phyloP scores from a whole-genome alignment of 2,329 filamentous ascomycete species.

The Calonectria honghensis region DNA sequence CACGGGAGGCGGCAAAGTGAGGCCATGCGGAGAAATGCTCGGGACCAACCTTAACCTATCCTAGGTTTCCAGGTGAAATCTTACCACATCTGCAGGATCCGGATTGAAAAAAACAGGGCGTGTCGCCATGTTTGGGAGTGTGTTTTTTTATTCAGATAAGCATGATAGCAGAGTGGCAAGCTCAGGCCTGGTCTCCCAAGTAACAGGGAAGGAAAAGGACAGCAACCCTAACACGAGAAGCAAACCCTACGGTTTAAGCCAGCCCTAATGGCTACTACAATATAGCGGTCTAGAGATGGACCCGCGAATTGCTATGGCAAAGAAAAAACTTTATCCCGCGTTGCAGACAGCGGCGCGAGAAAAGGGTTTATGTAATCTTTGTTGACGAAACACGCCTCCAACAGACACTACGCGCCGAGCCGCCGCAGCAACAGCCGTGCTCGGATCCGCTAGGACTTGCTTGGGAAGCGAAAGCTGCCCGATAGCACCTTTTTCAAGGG shows the following conservation, averaged over 20 bases:
- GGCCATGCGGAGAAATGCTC: background rate
- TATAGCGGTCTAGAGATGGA: too few relatives aligned
- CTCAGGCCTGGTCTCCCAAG: background rate
- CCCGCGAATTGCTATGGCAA: background rate
- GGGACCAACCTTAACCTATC: background rate
- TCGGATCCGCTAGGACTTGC: background rate
- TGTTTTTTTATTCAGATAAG: background rate
- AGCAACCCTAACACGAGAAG: background rate
- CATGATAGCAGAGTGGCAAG: background rate
- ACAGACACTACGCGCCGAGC: background rate
- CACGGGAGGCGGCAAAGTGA: background rate
- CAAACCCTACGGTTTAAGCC: background rate
- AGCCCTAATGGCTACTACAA: background rate
- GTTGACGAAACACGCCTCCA: background rate
- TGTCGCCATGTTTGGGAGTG: background rate
- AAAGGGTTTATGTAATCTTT: background rate
- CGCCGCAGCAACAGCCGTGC: background rate
- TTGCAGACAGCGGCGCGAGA: background rate
- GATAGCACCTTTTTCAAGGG: background rate
- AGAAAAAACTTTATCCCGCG: background rate
- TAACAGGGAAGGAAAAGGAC: background rate
- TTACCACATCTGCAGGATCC: background rate
- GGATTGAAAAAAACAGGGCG: background rate
- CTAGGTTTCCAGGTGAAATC: background rate
- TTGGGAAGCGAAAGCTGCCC: slow-evolving; percentile 3